Evolutionary conservation across 768 basidiomycete species (phyloP).

Genomic region (Rhodotorula toruloides): DNA sequence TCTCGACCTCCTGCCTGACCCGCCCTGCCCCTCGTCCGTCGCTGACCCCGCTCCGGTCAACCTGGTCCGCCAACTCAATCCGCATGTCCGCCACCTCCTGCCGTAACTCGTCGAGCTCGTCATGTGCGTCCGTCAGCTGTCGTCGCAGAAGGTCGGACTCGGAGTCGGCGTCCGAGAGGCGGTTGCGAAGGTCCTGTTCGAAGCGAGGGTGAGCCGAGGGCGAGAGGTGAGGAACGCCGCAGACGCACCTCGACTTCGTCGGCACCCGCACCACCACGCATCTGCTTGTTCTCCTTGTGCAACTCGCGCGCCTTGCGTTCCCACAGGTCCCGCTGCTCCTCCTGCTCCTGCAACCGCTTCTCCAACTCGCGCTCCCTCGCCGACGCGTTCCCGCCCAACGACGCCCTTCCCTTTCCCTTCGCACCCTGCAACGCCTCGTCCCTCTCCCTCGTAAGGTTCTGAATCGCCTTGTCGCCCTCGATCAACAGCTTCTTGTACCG

Average conservation of each 20-base stretch:
- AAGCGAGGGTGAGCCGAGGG: background rate
- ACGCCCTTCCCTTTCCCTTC: background rate
- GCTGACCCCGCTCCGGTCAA: slow-evolving; percentile 16
- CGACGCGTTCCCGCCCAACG: background rate
- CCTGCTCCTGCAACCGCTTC: slow-evolving; percentile 15
- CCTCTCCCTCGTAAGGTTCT: slow-evolving; percentile 24
- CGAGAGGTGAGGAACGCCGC: background rate
- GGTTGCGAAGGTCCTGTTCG: slow-evolving; percentile 49
- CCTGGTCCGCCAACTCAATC: slow-evolving; percentile 31
- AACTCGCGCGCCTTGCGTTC: slow-evolving; percentile 36
- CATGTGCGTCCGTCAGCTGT: slow-evolving; percentile 18
- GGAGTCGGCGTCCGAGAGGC: slow-evolving; percentile 30
- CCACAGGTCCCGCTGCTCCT: slow-evolving; percentile 42
- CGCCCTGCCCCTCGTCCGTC: slow-evolving; percentile 9
- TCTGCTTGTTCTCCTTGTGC: slow-evolving; percentile 40
- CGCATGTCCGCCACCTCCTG: slow-evolving; percentile 7
- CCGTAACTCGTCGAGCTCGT: slow-evolving; percentile 23
- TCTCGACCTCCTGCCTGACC: slow-evolving; percentile 26
- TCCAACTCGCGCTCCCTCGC: slow-evolving; percentile 16
- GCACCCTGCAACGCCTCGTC: slow-evolving; percentile 7
- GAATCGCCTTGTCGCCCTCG: slow-evolving; percentile 37
- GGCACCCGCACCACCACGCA: slow-evolving; percentile 15
- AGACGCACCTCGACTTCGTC: slow-evolving; percentile 19
- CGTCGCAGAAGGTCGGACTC: slow-evolving; percentile 34
- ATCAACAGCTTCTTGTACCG: slow-evolving; percentile 41